Conservation (phyloP, 116 monocot species). For the Thalassia testudinum region DNA sequence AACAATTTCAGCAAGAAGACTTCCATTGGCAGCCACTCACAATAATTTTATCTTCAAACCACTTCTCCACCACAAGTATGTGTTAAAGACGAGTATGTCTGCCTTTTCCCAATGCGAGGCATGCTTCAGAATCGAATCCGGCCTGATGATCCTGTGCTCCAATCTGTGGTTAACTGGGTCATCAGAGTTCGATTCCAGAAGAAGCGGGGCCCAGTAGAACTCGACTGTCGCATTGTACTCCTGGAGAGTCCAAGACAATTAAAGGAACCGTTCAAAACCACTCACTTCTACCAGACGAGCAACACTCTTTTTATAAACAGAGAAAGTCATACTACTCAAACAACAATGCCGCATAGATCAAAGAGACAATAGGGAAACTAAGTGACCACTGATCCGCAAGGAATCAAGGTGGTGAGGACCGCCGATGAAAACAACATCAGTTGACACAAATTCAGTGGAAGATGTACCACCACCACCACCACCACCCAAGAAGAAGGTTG, state of each 20-base stretch:
- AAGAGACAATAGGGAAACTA: too few species aligned
- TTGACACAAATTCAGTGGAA: too few species aligned
- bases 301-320: too few species aligned
- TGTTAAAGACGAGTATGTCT: conserved; percentile 80
- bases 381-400: too few species aligned
- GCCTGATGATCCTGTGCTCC: conserved; percentile 59
- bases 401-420: too few species aligned
- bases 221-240: conserved; percentile 93
- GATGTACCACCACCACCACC: too few species aligned
- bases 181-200: conserved; percentile 94
- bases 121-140: conserved; percentile 49
- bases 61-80: conserved; percentile 93
- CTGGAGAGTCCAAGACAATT: conserved; percentile 10
- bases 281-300: too few species aligned
- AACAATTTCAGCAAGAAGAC: conserved; percentile 7
- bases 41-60: conserved; percentile 64
- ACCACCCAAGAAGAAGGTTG: too few species aligned
- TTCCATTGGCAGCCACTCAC: conserved; percentile 26
- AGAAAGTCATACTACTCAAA: too few species aligned
- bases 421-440: too few species aligned
- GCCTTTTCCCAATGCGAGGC: conserved; percentile 66
- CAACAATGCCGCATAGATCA: too few species aligned
- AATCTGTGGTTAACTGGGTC: conserved; percentile 86
- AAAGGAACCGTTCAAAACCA: too few species aligned
- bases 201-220: conserved; percentile 91